A percentile compares a stretch with the other conserved stretches of the same genome.
Evolutionary conservation across 371 early-diverging fungal species (phyloP).

Genomic region (Smittium mucronatum): DNA sequence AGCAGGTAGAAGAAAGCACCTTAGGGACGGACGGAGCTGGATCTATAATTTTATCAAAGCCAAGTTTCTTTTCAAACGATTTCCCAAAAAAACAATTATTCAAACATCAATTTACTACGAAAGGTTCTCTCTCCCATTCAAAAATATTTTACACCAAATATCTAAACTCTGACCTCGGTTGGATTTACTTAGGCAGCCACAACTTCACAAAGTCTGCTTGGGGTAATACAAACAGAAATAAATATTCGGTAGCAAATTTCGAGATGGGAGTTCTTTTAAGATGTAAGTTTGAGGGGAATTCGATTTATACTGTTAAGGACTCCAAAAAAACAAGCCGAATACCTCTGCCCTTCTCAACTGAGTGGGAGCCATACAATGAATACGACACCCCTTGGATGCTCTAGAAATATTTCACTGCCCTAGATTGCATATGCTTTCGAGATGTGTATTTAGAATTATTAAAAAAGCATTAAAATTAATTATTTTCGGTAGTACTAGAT

Average conservation of each 20-base stretch:
- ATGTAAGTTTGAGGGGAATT: constrained; percentile 9
- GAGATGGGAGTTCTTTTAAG: constrained; percentile 25
- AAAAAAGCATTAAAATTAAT: too few relatives aligned
- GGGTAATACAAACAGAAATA: constrained; percentile 12
- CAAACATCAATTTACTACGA: constrained; percentile 12
- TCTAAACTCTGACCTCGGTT: constrained; percentile 12
- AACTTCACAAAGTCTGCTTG: constrained; percentile 29
- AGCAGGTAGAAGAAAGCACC: neutral
- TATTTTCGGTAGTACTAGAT: too few relatives aligned
- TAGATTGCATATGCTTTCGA: too few relatives aligned
- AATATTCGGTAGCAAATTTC: constrained; percentile 17
- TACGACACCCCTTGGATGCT: constrained; percentile 16
- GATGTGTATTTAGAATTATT: too few relatives aligned
- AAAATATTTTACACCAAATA: constrained; percentile 19
- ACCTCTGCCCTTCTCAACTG: constrained; percentile 23
- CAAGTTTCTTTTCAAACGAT: neutral
- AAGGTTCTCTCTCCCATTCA: constrained; percentile 16
- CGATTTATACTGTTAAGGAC: constrained; percentile 12
- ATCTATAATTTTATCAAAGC: constrained; percentile 17
- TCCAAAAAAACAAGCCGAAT: constrained; percentile 13
- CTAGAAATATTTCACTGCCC: too few relatives aligned
- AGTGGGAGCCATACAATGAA: constrained; percentile 17
- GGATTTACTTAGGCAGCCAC: constrained; percentile 30
- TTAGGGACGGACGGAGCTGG: neutral
- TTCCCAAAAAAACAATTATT: constrained; percentile 15